Base-by-base conservation (phyloP, 2,329 filamentous ascomycete genomes). In the Rhexocercosporidium sp. region DNA sequence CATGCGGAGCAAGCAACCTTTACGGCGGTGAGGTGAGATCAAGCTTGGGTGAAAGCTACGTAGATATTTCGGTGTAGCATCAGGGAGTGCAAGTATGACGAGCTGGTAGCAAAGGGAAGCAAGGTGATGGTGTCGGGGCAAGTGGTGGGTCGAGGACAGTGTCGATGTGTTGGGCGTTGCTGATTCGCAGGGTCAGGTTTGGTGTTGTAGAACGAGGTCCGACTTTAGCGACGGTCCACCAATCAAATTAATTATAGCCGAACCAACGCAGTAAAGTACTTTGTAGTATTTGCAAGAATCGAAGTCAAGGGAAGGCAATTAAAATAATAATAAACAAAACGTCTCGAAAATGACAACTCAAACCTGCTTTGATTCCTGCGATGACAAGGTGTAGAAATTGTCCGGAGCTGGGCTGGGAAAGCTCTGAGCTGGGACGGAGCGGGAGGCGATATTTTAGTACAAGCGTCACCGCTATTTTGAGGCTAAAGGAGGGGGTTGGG, bases 131-230 rank as follows among this genome's bases (percentile, higher is more conserved):
- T 62, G 64, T 62, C 22, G n/a, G 37, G 11, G 57, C 3, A 49
- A 31, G 57, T 57, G 59, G 57, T 46, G 64, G 56, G 57, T 61
- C 57, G 59, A 59, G 57, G 18, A 34, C 64, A 46, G 51, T 27
- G 59, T 57, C 44, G 59, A 62, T 66, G 64, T 51, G 64, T 62
- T 66, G 64, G 49, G 49, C 51, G 49, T 34, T 29, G 47, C 46
- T 66, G 64, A 66, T 66, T 62, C 57, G 64, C 29, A 49, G 59
- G 14, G 7, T 22, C 16, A 29, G 12, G 27, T 34, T 49, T 44
- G 37, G 44, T 49, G 59, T n/a, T n/a, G n/a, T n/a, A n/a, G n/a
- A n/a, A n/a, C n/a, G n/a, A n/a, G 44, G 27, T 16, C 59, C 27
- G 44, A 37, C 41, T 49, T 61, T 61, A 61, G 59, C 59, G 44